phyloP scores from a whole-genome alignment of 2,329 filamentous ascomycete genomes.

The Fusarium austroafricanum region DNA sequence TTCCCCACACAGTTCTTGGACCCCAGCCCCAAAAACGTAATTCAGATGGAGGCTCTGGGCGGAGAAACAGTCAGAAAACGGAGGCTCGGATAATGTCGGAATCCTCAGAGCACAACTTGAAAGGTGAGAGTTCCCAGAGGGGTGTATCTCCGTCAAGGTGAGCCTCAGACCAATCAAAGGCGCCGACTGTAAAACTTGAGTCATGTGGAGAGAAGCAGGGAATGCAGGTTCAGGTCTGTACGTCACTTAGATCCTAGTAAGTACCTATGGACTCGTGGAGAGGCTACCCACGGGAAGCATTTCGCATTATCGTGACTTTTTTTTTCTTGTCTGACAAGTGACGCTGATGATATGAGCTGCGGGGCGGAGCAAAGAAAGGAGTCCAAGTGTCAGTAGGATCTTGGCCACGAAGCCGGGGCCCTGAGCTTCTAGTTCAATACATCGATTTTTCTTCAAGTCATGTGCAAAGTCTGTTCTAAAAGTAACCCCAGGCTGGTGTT shows the following conservation, averaged over 20 bases:
- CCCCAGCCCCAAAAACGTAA: slow-evolving; percentile 44
- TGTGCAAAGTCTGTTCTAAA: slow-evolving; percentile 32
- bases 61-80: slow-evolving; percentile 40
- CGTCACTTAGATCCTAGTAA: slow-evolving; percentile 36
- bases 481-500: neutral
- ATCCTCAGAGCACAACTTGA: slow-evolving; percentile 4
- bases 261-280: neutral
- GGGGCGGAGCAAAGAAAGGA: slow-evolving; percentile 13
- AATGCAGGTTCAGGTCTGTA: slow-evolving; percentile 33
- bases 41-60: slow-evolving; percentile 41
- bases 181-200: neutral
- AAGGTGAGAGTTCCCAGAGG: slow-evolving; percentile 21
- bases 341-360: slow-evolving; percentile 12
- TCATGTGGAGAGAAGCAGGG: slow-evolving; percentile 29
- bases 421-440: slow-evolving; percentile 15
- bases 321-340: slow-evolving; percentile 28
- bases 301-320: slow-evolving; percentile 42
- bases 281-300: slow-evolving; percentile 37
- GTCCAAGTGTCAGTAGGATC: slow-evolving; percentile 11
- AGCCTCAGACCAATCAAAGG: slow-evolving; percentile 29
- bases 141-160: slow-evolving; percentile 26
- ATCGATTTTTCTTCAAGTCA: slow-evolving; percentile 35
- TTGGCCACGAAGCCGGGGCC: slow-evolving; percentile 11
- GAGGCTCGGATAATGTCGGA: slow-evolving; percentile 41
- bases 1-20: slow-evolving; percentile 34